Percentiles rank a stretch among this genome's conserved stretches.
phyloP scores from a whole-genome alignment of 768 basidiomycete species.

The Collybia nuda region DNA sequence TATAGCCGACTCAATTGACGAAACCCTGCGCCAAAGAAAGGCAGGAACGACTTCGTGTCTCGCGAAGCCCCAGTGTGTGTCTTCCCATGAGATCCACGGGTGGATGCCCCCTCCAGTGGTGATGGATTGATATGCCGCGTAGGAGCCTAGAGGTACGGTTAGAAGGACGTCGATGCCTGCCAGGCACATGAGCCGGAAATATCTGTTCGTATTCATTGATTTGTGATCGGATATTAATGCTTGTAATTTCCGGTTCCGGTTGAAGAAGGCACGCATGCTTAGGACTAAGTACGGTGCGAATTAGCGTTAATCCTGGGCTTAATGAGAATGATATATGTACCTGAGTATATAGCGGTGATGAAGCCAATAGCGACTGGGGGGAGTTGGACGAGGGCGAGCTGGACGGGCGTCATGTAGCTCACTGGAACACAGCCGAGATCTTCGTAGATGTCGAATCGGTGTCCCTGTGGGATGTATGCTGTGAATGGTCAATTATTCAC shows the following conservation, averaged over 20 bases:
- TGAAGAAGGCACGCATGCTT: constrained; percentile 1
- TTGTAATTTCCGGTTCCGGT: background rate
- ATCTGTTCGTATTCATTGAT: background rate
- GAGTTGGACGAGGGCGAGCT: background rate
- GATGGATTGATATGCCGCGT: background rate
- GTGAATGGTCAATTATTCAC: too few relatives aligned
- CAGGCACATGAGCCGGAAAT: constrained; percentile 1
- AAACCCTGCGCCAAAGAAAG: background rate
- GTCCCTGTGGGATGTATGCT: constrained; percentile 2
- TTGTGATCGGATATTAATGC: background rate
- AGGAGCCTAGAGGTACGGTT: background rate
- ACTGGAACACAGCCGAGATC: background rate
- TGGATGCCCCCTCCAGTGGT: background rate
- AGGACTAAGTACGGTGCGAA: background rate
- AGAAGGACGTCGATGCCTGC: background rate
- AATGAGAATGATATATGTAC: background rate
- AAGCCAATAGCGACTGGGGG: background rate
- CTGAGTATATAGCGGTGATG: background rate
- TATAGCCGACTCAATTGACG: background rate
- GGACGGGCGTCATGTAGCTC: background rate
- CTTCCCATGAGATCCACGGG: background rate
- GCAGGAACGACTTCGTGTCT: background rate
- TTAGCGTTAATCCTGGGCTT: background rate
- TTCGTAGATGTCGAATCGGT: background rate
- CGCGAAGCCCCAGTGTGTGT: background rate